Percentiles rank a stretch among this genome's conserved stretches.
Conservation (phyloP, 2,329 filamentous ascomycete genomes). For the Exophiala sp. region DNA sequence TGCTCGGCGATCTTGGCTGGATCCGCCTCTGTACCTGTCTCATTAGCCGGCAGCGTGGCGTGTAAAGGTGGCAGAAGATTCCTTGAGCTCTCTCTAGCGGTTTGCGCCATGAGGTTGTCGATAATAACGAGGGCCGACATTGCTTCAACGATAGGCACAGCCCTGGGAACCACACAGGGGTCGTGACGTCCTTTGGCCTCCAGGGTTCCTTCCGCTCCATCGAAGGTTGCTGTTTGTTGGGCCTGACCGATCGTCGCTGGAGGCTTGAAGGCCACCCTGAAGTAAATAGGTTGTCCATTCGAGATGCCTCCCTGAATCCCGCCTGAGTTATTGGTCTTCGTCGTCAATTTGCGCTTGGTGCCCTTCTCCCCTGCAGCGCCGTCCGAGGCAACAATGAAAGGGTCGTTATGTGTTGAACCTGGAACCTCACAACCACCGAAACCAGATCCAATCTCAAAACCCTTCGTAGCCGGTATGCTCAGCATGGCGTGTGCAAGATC, state of each 20-base stretch:
- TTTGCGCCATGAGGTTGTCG: constrained; percentile 81
- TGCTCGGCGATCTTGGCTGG: constrained; percentile 15
- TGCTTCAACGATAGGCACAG: constrained; percentile 68
- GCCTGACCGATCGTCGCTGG: constrained; percentile 88
- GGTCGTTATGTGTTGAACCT: constrained; percentile 88
- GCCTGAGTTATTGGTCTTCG: constrained; percentile 91
- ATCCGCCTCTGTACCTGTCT: constrained; percentile 23
- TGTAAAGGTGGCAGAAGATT: constrained; percentile 22
- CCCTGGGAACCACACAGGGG: constrained; percentile 84
- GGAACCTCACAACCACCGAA: constrained; percentile 83
- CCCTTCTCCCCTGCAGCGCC: constrained; percentile 37
- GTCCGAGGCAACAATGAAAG: constrained; percentile 63
- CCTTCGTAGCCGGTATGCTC: constrained; percentile 90
- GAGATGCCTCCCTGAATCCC: constrained; percentile 94
- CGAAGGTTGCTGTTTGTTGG: constrained; percentile 79
- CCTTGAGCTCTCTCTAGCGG: constrained; percentile 54
- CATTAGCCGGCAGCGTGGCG: constrained; percentile 19
- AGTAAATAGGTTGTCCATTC: constrained; percentile 91
- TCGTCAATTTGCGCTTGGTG: constrained; percentile 63
- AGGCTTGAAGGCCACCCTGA: constrained; percentile 92
- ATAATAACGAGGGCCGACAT: constrained; percentile 88
- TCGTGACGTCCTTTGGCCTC: constrained; percentile 94
- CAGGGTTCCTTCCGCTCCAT: constrained; percentile 69
- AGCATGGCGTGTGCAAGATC: constrained; percentile 90
- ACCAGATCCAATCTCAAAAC: constrained; percentile 91